A percentile compares a stretch with the other conserved stretches of the same genome.
Evolutionary conservation across 148 eudicot genomes (phyloP).

Genomic region (Rheum nobile): DNA sequence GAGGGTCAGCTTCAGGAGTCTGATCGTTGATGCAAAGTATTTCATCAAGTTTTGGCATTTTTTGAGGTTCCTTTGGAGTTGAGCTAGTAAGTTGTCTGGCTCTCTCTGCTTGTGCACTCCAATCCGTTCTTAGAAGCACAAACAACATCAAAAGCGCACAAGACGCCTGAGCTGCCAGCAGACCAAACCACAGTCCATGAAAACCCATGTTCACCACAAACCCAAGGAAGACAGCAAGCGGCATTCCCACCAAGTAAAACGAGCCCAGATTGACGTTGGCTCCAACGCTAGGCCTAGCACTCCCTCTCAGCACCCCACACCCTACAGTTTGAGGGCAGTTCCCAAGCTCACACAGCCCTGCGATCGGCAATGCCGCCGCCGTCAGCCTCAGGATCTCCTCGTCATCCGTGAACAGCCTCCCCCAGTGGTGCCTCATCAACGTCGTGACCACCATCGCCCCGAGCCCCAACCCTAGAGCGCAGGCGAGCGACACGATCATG

Average conservation of each 20-base stretch:
- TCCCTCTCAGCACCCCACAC: conserved; percentile 74
- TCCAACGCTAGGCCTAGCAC: conserved; percentile 74
- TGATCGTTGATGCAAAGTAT: not conserved
- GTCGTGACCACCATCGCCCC: conserved; percentile 49
- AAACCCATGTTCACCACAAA: conserved; percentile 59
- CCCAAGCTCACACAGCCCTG: conserved; percentile 82
- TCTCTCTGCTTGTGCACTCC: conserved; percentile 45
- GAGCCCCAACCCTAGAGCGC: conserved; percentile 43
- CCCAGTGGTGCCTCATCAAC: conserved; percentile 63
- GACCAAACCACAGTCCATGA: conserved; percentile 70
- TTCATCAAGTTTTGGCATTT: not conserved
- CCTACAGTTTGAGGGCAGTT: conserved; percentile 93
- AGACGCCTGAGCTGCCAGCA: conserved; percentile 70
- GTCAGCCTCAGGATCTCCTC: conserved; percentile 48
- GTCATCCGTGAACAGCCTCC: conserved; percentile 52
- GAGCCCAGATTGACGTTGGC: conserved; percentile 86
- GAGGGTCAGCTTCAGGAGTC: not conserved
- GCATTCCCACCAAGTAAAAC: conserved; percentile 86
- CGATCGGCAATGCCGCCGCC: conserved; percentile 61
- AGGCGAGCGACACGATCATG: conserved; percentile 34
- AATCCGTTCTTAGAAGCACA: conserved; percentile 58
- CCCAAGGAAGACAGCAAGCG: conserved; percentile 60
- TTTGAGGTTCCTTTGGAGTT: not conserved
- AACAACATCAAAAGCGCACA: conserved; percentile 63
- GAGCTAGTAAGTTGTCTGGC: conserved; percentile 44